These are phyloP conservation scores for Neoscytalidium dimidiatum DNA, from an alignment of 2,329 filamentous ascomycete species.

Conservation along the genomic window DNA sequence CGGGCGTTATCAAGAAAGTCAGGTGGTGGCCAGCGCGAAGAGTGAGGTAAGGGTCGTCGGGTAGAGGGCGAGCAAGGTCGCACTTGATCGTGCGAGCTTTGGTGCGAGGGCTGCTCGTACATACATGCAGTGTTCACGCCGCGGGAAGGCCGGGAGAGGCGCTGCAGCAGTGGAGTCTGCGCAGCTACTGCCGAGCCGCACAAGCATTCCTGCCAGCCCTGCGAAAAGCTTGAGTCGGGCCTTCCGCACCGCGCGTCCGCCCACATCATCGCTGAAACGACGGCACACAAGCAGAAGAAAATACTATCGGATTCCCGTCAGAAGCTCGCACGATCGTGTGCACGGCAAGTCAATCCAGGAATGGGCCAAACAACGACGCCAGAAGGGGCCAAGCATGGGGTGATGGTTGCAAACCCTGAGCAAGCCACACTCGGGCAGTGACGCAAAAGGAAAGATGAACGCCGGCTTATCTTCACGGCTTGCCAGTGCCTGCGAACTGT, in stretches of 20 bases:
- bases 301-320: not conserved
- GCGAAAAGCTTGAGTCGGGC: conserved; percentile 14
- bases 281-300: not conserved
- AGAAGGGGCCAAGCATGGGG: not conserved
- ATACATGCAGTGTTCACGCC: no score
- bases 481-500: not conserved
- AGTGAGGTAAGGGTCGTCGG: not conserved
- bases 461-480: not conserved
- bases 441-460: not conserved
- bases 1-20: no score
- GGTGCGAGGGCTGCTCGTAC: no score
- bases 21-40: not conserved
- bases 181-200: conserved; percentile 7
- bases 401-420: not conserved
- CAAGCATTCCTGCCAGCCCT: conserved; percentile 11
- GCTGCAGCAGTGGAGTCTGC: no score
- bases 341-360: not conserved
- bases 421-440: not conserved
- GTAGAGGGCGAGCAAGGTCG: not conserved
- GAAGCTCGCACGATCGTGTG: no score
- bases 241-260: not conserved
- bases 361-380: not conserved
- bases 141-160: conserved; percentile 1
- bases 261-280: not conserved
- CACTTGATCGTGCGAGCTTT: not conserved